Base-by-base conservation (phyloP, 805 yeast species). In the Saccharomycopsis fodiens region DNA sequence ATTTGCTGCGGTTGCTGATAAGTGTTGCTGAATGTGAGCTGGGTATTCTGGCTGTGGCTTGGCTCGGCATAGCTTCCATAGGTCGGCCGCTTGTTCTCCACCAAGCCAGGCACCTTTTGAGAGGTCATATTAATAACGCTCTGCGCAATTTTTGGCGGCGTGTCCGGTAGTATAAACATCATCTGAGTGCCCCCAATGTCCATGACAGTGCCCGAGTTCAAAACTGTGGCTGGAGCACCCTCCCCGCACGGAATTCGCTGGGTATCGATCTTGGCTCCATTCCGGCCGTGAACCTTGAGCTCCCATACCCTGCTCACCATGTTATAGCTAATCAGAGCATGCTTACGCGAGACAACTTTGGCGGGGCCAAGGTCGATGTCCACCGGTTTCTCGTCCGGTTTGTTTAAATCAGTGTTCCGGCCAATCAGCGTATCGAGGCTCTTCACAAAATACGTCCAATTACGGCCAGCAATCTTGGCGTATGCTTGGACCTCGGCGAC, bases 101-200 rank as follows among this genome's bases (percentile, higher is more conserved):
- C 16, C 13, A 50, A 37, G 15, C 46, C 45, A 3, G 51, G 64
- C 20, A 61, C 17, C 50, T 60, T 63, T 16, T 67, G 59, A 4
- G 63, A 57, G 42, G 69, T 52, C 25, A 59, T 51, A 17, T 61
- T 63, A 35, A 70, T 47, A 2, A 67, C 57, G 35, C 51, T 47
- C 17, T 57, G 60, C 3, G 84, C 74, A 5, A 89, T 71, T 29
- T 64, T 66, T 2, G 96, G 96, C 10, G 78, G 77, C 3, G 85
- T 79, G 60, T 89, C 97, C 1, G 99, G 99, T 54, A 93, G 69
- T 32, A 93, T 93, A 60, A 93, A 93, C 95, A 93, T 91, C 97
- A 93, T 93, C 64, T 93, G 97, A 8, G 96, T 88, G 4, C 97
- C 97, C 15, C 97, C 97, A 39, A 93, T 80, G 57, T 93, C 99